Base-by-base conservation (phyloP, 192 early-diverging fungal genomes). In the Linnemannia schmuckeri region DNA sequence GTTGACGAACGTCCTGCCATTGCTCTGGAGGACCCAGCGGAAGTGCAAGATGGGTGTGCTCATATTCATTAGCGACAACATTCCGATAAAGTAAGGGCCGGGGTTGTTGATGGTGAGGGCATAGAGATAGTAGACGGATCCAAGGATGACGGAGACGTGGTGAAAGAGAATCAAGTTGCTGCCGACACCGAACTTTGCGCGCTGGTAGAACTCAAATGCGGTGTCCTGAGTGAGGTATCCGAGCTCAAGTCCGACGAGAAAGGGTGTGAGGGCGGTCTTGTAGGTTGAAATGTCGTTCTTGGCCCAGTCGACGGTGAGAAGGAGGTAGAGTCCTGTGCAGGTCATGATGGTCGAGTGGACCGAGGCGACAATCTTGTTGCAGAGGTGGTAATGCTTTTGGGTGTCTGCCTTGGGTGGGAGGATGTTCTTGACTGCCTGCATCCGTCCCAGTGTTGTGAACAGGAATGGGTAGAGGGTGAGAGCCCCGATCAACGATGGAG, bases 161-260 rank as follows among this genome's bases (percentile, higher is more conserved):
- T 87, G 85, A 38, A 87, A 87, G 33, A 87, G 85, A 74, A 87
- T 87, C 63, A 87, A 42, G 80, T 87, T 87, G 85, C 85, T 87
- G 40, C 85, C 85, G 41, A 87, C 85, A 12, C 85, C 85, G 37
- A 87, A 87, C 12, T 40, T 55, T 15, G 54, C 71, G 30, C 85
- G 85, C 74, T 87, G 85, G 76, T 87, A 87, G 52, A 87, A 87
- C 72, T 87, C 85, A 54, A 87, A 87, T 24, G 85, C 85, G 0
- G 85, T 87, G 44, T 87, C 85, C 76, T 87, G 85, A 1, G 80
- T 81, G 33, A 87, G 41, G 68, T 87, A 87, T 24, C 85, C 85
- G 24, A 87, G 80, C 80, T 87, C 85, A 55, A 87, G 80, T 68
- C 85, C 85, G 66, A 87, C 85, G 35, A 87, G 80, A 76, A 87